A percentile compares a stretch with the other conserved stretches of the same genome.
Conservation (phyloP, 495 filamentous ascomycete species). For the Rhizodiscina lignyota region DNA sequence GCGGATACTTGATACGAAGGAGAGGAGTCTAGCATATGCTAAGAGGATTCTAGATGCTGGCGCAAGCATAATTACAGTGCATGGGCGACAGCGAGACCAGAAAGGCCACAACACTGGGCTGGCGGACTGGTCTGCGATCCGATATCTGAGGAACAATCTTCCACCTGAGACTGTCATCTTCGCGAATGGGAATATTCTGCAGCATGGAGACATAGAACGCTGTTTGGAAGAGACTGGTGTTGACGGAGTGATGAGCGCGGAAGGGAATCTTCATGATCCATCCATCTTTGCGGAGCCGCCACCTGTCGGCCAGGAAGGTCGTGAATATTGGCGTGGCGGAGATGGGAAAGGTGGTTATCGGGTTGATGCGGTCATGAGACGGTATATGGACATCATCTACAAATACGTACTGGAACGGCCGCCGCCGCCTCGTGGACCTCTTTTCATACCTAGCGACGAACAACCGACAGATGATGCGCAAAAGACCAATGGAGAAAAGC, state of each 20-base stretch:
- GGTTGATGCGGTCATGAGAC: constrained; percentile 69
- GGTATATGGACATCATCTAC: constrained; percentile 83
- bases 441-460: constrained; percentile 30
- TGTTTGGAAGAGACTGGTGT: constrained; percentile 78
- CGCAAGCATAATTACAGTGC: constrained; percentile 81
- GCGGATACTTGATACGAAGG: constrained; percentile 69
- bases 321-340: constrained; percentile 71
- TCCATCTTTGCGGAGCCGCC: constrained; percentile 64
- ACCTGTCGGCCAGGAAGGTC: constrained; percentile 39
- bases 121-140: constrained; percentile 76
- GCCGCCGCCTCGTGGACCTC: constrained; percentile 44
- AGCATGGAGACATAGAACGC: constrained; percentile 57
- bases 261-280: constrained; percentile 85
- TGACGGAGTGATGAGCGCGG: constrained; percentile 89
- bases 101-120: constrained; percentile 92
- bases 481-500: not conserved
- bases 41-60: constrained; percentile 75
- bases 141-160: constrained; percentile 67
- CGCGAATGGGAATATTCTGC: constrained; percentile 88
- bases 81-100: constrained; percentile 77
- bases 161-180: constrained; percentile 84
- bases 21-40: constrained; percentile 79
- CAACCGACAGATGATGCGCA: not conserved
- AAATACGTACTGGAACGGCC: constrained; percentile 47
- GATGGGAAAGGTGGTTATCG: constrained; percentile 76